These are phyloP conservation scores for Kluyveromyces aestuarii DNA, from an alignment of 805 yeast species.

Conservation along the genomic window DNA sequence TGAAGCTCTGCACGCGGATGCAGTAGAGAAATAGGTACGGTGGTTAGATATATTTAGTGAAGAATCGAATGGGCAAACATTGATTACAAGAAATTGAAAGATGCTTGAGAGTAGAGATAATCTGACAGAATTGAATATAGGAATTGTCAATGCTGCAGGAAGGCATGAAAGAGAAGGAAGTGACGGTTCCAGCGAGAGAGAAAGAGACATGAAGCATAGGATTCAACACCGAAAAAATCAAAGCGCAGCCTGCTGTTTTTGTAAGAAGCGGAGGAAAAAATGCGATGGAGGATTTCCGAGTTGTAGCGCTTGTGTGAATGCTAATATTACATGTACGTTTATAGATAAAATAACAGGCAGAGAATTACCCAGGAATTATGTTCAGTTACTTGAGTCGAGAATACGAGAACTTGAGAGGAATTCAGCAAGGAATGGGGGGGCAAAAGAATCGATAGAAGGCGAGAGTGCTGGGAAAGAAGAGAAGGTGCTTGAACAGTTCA, in stretches of 20 bases:
- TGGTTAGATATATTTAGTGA: too few relatives aligned
- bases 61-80: too few relatives aligned
- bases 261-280: constrained; percentile 39
- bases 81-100: too few relatives aligned
- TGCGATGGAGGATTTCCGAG: constrained; percentile 45
- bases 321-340: constrained; percentile 37
- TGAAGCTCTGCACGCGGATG: too few relatives aligned
- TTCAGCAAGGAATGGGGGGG: not conserved
- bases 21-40: too few relatives aligned
- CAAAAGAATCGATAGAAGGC: not conserved
- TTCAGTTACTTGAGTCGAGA: constrained; percentile 34
- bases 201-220: too few relatives aligned
- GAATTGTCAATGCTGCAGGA: too few relatives aligned
- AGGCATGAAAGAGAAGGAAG: too few relatives aligned
- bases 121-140: too few relatives aligned
- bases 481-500: too few relatives aligned
- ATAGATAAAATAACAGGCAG: constrained; percentile 40
- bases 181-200: too few relatives aligned
- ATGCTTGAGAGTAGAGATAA: too few relatives aligned
- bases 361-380: constrained; percentile 38
- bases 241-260: constrained; percentile 42
- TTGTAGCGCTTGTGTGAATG: constrained; percentile 35
- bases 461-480: not conserved
- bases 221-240: constrained; percentile 18
- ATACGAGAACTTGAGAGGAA: constrained; percentile 5